Base-by-base conservation (phyloP, 805 yeast genomes). In the Lipomyces sp. region DNA sequence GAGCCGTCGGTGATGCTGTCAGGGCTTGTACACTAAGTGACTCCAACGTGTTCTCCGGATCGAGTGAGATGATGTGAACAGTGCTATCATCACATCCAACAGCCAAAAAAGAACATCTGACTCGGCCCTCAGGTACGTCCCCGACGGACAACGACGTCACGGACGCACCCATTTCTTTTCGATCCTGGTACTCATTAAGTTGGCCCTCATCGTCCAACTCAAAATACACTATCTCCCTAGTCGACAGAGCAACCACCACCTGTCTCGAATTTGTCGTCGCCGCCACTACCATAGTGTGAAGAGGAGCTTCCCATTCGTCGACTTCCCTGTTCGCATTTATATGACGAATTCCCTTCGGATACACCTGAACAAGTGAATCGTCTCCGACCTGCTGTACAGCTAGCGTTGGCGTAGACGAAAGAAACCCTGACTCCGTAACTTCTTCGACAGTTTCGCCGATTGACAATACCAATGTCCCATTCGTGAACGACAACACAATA, bases 261-360 rank as follows among this genome's bases (percentile, higher is more conserved):
- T 95, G 98, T 1, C 84, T 81, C 32, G 82, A 79, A 18, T 92
- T 90, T 2, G 88, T 77, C 0, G 90, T 75, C 0, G 91, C 88
- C n/a, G 80, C 78, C 0, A 84, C 73, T 51, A 95, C 82, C 32
- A 83, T 80, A 29, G 87, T 84, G 2, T 95, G 96, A 0, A 88
- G 86, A 0, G 97, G 96, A 0, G 97, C 91, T 35, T 77, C 80
- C 98, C 98, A 95, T 68, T 89, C 89, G 13, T 82, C 77, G n/a
- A 78, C 75, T 54, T 77, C 75, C 35, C 72, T 72, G 24, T 72
- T 71, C 64, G 75, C 70, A 50, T 75, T 73, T 2, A 89, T 79
- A 71, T 89, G 91, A 15, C 88, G 81, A 30, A 94, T 79, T 3
- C 95, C 97, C 67, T 85, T 82, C 0, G 85, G 70, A 74, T 90